Conservation (phyloP, 805 yeast genomes). For the Saccharomyces mikatae region DNA sequence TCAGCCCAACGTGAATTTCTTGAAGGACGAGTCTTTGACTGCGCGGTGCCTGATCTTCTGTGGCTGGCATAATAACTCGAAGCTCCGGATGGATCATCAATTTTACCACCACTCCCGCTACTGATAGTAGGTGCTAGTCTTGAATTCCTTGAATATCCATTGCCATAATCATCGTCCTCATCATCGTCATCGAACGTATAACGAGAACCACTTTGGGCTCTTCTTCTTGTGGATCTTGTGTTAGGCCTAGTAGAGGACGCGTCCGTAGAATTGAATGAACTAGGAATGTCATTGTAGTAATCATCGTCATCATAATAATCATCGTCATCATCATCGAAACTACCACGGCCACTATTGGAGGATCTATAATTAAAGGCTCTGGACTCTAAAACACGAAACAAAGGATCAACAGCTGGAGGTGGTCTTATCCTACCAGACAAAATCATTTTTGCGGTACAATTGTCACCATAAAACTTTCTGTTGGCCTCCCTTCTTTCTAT, state of each 20-base stretch:
- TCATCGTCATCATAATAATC: conserved; percentile 55
- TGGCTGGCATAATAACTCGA: conserved; percentile 34
- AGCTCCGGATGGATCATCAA: conserved; percentile 35
- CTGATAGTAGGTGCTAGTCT: conserved; percentile 5
- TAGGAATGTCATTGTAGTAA: conserved; percentile 51
- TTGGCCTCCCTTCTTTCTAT: conserved; percentile 97
- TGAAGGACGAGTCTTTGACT: conserved; percentile 10
- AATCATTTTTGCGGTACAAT: conserved; percentile 80
- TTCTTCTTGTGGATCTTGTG: conserved; percentile 23
- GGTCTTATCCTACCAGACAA: conserved; percentile 83
- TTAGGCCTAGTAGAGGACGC: conserved; percentile 18
- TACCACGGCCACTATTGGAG: conserved; percentile 40
- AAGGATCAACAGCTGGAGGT: conserved; percentile 83
- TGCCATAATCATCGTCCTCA: conserved; percentile 20
- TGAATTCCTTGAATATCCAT: background rate
- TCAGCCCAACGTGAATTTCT: conserved; percentile 69
- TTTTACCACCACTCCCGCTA: conserved; percentile 8
- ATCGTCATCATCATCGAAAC: conserved; percentile 60
- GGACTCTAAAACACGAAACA: conserved; percentile 78
- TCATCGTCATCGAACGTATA: conserved; percentile 22
- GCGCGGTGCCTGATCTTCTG: conserved; percentile 12
- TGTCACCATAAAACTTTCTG: conserved; percentile 84
- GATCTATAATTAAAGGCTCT: conserved; percentile 62
- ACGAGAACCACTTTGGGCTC: conserved; percentile 13
- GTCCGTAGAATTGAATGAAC: conserved; percentile 35